Evolutionary conservation across 2,329 filamentous ascomycete species (phyloP).

Genomic region (Fusarium kyushuense): DNA sequence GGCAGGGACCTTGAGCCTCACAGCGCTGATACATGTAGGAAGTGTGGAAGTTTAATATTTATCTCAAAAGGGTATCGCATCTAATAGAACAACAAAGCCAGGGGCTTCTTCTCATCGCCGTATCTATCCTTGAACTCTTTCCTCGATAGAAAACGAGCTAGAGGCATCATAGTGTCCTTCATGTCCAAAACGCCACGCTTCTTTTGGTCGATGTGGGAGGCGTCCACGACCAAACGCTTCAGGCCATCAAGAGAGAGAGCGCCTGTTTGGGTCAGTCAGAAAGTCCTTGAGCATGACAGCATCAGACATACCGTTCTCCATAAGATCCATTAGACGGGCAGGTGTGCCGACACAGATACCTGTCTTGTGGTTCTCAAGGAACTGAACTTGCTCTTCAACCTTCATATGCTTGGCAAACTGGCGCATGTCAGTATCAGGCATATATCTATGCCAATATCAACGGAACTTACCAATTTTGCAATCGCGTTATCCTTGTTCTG

Average conservation of each 20-base stretch:
- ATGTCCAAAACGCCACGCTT: slow-evolving; percentile 95
- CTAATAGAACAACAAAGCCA: slow-evolving; percentile 75
- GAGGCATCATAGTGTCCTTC: slow-evolving; percentile 88
- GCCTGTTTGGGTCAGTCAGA: slow-evolving; percentile 54
- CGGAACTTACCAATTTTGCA: slow-evolving; percentile 75
- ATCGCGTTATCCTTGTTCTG: slow-evolving; percentile 82
- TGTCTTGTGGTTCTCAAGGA: slow-evolving; percentile 76
- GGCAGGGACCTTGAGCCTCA: neutral
- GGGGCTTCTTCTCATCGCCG: slow-evolving; percentile 65
- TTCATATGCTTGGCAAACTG: slow-evolving; percentile 98
- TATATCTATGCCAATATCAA: too few species aligned
- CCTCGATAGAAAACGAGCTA: slow-evolving; percentile 79
- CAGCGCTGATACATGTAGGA: slow-evolving; percentile 34
- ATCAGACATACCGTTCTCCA: slow-evolving; percentile 75
- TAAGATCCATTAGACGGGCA: slow-evolving; percentile 81
- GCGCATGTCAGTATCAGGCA: neutral
- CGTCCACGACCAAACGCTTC: slow-evolving; percentile 87
- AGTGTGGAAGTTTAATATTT: slow-evolving; percentile 33
- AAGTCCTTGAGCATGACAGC: neutral
- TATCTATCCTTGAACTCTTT: slow-evolving; percentile 79
- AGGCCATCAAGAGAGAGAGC: slow-evolving; percentile 78
- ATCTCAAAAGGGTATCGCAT: slow-evolving; percentile 45
- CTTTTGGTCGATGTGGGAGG: slow-evolving; percentile 93
- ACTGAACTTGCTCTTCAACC: slow-evolving; percentile 83
- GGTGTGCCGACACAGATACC: slow-evolving; percentile 94